Base-by-base conservation (phyloP, 2,329 filamentous ascomycete species). In the Talaromyces piceae region DNA sequence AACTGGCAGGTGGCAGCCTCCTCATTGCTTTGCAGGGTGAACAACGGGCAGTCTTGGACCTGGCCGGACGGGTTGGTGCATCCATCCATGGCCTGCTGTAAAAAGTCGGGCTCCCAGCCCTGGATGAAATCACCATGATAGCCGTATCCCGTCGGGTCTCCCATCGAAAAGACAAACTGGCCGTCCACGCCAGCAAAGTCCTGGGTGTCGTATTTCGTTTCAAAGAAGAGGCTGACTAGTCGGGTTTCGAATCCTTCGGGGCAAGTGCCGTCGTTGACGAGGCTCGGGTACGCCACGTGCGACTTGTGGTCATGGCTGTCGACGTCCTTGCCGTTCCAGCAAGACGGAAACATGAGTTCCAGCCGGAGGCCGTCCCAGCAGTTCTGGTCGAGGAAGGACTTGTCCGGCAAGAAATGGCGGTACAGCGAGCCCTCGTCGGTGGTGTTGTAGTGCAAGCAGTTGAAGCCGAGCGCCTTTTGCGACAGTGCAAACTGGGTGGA, bases 391-490 rank as follows among this genome's bases (percentile, higher is more conserved):
- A 95, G 76, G 64, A 81, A 94, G 0, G 71, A 70, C 77, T 95
- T 94, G 61, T 85, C 79, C 0, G 91, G 91, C 59, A 96, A 62
- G 65, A 81, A 83, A 68, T 95, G 91, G 58, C 91, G 88, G 68
- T 82, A 86, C 30, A 95, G 78, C 12, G 90, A 86, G 1, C 79
- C 77, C 67, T 95, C 90, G 2, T 86, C 74, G 16, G 60, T 61
- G 22, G 69, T 74, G 27, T 60, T 62, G 65, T 96, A 96, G 79
- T 97, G 84, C 54, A 98, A 73, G 71, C 93, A 97, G 77, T 97
- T 97, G 80, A 95, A 95, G 3, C 93, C 91, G 25, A 96, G 61
- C 8, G 91, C 88, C 55, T 91, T 89, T 74, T 95, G 86, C 47
- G 73, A 73, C 31, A 96, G 79, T 48, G 83, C 80, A 13, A 70